Conservation (phyloP, 2,329 filamentous ascomycete genomes). For the Penicillium sp. region DNA sequence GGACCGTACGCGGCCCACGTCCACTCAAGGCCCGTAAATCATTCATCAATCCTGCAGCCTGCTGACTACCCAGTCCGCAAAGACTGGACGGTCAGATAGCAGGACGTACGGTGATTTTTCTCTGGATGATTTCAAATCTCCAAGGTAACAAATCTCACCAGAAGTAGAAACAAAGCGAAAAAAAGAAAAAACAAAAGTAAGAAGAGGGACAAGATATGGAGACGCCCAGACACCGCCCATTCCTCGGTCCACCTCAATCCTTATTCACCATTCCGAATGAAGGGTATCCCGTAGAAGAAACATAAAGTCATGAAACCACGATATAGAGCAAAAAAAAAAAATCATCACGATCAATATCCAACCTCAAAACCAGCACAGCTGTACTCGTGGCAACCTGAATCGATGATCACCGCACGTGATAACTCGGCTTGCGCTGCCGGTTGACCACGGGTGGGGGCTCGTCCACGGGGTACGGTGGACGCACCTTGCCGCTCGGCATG, state of each 20-base stretch:
- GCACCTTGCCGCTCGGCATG: constrained; percentile 30
- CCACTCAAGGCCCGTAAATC: not conserved
- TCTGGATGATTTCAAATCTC: not conserved
- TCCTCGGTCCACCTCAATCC: constrained; percentile 9
- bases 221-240: constrained; percentile 13
- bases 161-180: no score
- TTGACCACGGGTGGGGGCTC: constrained; percentile 83
- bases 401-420: constrained; percentile 54
- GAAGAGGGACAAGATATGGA: constrained; percentile 2
- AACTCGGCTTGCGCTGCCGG: constrained; percentile 82
- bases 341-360: constrained; percentile 3
- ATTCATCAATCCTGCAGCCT: constrained; percentile 1
- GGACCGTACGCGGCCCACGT: not conserved
- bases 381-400: not conserved
- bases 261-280: constrained; percentile 21
- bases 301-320: constrained; percentile 5
- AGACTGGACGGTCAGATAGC: not conserved
- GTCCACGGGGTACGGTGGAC: constrained; percentile 78
- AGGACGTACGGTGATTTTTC: not conserved
- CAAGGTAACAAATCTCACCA: not conserved
- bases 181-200: not conserved
- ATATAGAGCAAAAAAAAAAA: constrained; percentile 12
- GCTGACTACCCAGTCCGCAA: not conserved
- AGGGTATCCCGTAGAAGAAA: constrained; percentile 25
- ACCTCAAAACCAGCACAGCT: not conserved